Evolutionary conservation across 2,329 filamentous ascomycete species (phyloP).

Genomic region (Lasiodiplodia citricola): DNA sequence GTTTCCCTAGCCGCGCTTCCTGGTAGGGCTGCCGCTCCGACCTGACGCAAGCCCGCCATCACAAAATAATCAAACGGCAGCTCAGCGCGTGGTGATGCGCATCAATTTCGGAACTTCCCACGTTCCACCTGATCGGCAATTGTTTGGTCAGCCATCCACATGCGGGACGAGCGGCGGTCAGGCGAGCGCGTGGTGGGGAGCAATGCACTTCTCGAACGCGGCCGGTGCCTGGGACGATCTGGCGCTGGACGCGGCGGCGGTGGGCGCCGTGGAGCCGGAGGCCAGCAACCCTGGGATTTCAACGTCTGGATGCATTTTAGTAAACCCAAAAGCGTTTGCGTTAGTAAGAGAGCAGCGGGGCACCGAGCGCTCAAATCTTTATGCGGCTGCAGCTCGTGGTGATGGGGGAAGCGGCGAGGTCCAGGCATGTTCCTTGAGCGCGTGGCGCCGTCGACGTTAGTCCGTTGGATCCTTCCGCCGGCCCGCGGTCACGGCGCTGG

Average conservation of each 20-base stretch:
- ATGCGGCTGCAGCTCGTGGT: not conserved
- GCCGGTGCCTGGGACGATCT: slow-evolving; percentile 9
- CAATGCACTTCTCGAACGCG: slow-evolving; percentile 11
- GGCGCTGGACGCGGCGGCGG: slow-evolving; percentile 6
- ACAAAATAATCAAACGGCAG: slow-evolving; percentile 14
- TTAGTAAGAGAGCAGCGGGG: too few relatives aligned
- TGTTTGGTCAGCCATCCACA: slow-evolving; percentile 5
- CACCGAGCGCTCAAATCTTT: too few relatives aligned
- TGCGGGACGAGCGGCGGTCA: slow-evolving; percentile 11
- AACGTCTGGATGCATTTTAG: too few relatives aligned
- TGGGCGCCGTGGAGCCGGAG: slow-evolving; percentile 16
- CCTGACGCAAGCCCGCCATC: slow-evolving; percentile 17
- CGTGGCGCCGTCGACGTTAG: slow-evolving; percentile 21
- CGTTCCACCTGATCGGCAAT: slow-evolving; percentile 13
- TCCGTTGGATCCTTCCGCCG: slow-evolving; percentile 23
- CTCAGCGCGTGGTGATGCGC: slow-evolving; percentile 13
- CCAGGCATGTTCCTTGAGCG: slow-evolving; percentile 20
- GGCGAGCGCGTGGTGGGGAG: slow-evolving; percentile 1
- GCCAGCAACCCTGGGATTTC: slow-evolving; percentile 1
- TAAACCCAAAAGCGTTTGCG: too few relatives aligned
- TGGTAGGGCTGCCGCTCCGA: slow-evolving; percentile 19
- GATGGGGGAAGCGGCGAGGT: slow-evolving; percentile 8
- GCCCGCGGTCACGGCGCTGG: slow-evolving; percentile 24
- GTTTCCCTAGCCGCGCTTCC: slow-evolving; percentile 18
- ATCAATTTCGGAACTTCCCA: slow-evolving; percentile 23